Evolutionary conservation across 805 yeast genomes (phyloP).

Genomic region (Candida maesae): DNA sequence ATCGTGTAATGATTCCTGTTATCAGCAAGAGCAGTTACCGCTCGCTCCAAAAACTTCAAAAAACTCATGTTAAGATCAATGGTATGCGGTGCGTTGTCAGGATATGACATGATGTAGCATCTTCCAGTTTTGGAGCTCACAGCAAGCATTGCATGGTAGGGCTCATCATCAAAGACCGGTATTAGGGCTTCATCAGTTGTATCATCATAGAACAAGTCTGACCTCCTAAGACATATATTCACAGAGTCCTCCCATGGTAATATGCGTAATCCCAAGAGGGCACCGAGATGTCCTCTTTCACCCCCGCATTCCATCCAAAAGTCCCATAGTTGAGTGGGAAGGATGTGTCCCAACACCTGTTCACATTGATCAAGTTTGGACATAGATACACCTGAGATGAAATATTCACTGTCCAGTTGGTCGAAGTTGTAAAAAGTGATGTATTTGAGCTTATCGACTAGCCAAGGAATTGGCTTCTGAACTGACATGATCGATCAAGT

Average conservation of each 20-base stretch:
- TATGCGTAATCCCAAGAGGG: conserved; percentile 7
- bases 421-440: conserved; percentile 11
- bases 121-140: conserved; percentile 3
- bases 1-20: conserved; percentile 1
- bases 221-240: conserved; percentile 3
- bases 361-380: conserved; percentile 9
- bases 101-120: conserved; percentile 5
- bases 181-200: background rate
- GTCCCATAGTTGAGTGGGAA: conserved; percentile 9
- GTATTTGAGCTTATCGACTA: conserved; percentile 12
- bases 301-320: conserved; percentile 15
- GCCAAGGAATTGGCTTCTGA: background rate
- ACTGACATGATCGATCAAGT: background rate
- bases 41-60: background rate
- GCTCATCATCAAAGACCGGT: conserved; percentile 8
- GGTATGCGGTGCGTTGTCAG: background rate
- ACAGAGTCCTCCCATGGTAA: conserved; percentile 6
- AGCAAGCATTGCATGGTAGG: conserved; percentile 3
- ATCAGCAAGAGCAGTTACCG: conserved; percentile 1
- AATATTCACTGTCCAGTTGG: conserved; percentile 7
- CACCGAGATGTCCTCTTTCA: conserved; percentile 6
- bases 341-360: conserved; percentile 4
- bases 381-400: conserved; percentile 6
- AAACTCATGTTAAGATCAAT: background rate
- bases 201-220: conserved; percentile 2